Percentiles rank a stretch among this genome's conserved stretches.
Evolutionary conservation across 768 basidiomycete genomes (phyloP).

Genomic region (Tricholoma saponaceum): DNA sequence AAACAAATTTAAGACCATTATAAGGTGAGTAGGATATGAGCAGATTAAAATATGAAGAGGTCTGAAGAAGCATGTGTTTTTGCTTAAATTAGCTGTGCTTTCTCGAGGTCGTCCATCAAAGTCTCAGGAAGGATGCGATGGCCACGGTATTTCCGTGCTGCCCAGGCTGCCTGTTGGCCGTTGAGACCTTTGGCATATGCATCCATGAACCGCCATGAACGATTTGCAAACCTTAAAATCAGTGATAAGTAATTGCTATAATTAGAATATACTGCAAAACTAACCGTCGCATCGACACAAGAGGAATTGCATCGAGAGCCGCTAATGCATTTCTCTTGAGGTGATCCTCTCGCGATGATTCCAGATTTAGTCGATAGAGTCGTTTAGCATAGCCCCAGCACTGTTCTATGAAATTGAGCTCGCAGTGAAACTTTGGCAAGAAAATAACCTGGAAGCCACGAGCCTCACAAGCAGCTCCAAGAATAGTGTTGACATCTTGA

Average conservation of each 20-base stretch:
- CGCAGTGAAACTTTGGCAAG: constrained; percentile 28
- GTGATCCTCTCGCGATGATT: too few species aligned
- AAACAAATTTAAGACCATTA: too few species aligned
- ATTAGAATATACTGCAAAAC: neutral
- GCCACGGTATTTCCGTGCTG: neutral
- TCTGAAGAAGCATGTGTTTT: too few species aligned
- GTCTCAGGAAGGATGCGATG: too few species aligned
- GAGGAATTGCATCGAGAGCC: too few species aligned
- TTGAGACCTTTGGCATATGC: neutral
- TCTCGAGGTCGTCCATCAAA: too few species aligned
- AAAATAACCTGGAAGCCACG: constrained; percentile 8
- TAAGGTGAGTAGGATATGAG: neutral
- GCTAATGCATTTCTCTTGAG: too few species aligned
- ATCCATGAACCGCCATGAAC: neutral
- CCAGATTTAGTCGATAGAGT: too few species aligned
- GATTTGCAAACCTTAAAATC: neutral
- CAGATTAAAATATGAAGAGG: neutral
- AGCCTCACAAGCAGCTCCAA: neutral
- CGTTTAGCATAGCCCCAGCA: neutral
- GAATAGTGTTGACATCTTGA: neutral
- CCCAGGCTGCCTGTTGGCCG: constrained; percentile 1
- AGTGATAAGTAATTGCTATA: neutral
- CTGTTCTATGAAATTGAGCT: constrained; percentile 29
- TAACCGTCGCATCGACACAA: too few species aligned
- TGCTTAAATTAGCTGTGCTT: too few species aligned